A percentile compares a stretch with the other conserved stretches of the same genome.
Conservation (phyloP, 441 rosid genomes). For the Capsella rubella region DNA sequence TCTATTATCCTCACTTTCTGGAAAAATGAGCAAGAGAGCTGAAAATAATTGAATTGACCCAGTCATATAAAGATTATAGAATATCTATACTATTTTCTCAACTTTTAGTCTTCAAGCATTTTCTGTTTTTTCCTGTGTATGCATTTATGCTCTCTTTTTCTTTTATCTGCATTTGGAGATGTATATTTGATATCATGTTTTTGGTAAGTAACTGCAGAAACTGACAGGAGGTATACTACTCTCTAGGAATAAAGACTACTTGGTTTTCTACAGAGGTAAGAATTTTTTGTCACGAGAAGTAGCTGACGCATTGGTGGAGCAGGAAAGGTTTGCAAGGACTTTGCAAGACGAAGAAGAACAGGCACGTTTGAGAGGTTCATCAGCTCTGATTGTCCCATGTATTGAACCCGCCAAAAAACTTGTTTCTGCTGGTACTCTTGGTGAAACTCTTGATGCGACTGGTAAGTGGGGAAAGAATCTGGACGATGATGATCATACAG, state of each 20-base stretch:
- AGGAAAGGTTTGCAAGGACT: conserved; percentile 71
- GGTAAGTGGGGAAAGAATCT: conserved; percentile 83
- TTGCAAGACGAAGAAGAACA: conserved; percentile 93
- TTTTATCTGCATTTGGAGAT: conserved; percentile 6
- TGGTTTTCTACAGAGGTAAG: conserved; percentile 96
- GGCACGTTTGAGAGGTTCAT: conserved; percentile 81
- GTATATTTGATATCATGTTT: conserved; percentile 33
- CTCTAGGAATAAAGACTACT: conserved; percentile 88
- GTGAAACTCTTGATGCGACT: conserved; percentile 85
- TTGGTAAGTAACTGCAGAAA: conserved; percentile 61
- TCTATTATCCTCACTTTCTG: neutral
- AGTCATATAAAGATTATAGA: neutral
- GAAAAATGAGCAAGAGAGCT: neutral
- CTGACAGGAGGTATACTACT: conserved; percentile 89
- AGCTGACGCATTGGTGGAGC: conserved; percentile 73
- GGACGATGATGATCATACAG: conserved; percentile 59
- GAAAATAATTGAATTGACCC: neutral
- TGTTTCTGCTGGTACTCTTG: conserved; percentile 82
- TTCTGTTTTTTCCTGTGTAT: neutral
- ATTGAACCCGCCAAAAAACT: conserved; percentile 47
- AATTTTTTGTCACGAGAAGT: conserved; percentile 84
- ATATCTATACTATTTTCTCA: neutral
- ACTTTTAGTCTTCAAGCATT: neutral
- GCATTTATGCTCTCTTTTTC: conserved; percentile 66
- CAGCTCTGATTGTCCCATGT: conserved; percentile 59